phyloP scores from a whole-genome alignment of 2,329 filamentous ascomycete species.

The Phialophora macrospora region DNA sequence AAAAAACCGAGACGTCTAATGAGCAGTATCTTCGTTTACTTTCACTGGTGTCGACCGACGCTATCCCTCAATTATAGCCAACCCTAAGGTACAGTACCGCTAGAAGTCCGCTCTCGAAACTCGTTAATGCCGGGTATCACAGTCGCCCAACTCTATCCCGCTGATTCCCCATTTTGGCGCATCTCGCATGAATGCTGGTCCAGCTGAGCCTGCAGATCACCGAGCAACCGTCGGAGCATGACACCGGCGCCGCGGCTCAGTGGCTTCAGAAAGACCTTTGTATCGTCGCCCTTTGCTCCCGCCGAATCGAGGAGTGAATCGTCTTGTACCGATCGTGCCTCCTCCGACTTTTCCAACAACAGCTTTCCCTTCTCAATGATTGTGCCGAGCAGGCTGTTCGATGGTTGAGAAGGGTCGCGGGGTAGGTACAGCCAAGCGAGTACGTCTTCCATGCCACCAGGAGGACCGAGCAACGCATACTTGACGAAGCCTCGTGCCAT shows the following conservation, averaged over 20 bases:
- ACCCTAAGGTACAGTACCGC: too few species aligned
- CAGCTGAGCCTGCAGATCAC: constrained; percentile 38
- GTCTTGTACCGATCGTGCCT: constrained; percentile 21
- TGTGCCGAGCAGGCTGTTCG: constrained; percentile 20
- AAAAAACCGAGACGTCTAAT: too few species aligned
- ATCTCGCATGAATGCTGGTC: background rate
- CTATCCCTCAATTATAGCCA: background rate
- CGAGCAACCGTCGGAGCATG: constrained; percentile 42
- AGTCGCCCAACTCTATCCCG: background rate
- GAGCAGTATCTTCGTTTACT: too few species aligned
- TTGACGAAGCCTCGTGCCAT: constrained; percentile 58
- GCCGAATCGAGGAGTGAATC: constrained; percentile 38
- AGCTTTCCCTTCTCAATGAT: constrained; percentile 40
- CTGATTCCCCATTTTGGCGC: background rate
- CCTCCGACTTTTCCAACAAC: constrained; percentile 41
- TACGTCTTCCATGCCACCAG: constrained; percentile 57
- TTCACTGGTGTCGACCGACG: background rate
- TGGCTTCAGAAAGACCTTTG: constrained; percentile 42
- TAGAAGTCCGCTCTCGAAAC: background rate
- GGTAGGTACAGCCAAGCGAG: constrained; percentile 58
- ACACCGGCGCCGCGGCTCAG: constrained; percentile 45
- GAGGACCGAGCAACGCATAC: constrained; percentile 49
- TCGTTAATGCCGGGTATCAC: background rate
- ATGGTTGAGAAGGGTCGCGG: constrained; percentile 19
- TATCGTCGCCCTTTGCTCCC: constrained; percentile 31